Evolutionary conservation across 2,329 filamentous ascomycete genomes (phyloP), one percentile per base, ranked within the genome.

Genomic region (Neocatenulostroma microsporum): DNA sequence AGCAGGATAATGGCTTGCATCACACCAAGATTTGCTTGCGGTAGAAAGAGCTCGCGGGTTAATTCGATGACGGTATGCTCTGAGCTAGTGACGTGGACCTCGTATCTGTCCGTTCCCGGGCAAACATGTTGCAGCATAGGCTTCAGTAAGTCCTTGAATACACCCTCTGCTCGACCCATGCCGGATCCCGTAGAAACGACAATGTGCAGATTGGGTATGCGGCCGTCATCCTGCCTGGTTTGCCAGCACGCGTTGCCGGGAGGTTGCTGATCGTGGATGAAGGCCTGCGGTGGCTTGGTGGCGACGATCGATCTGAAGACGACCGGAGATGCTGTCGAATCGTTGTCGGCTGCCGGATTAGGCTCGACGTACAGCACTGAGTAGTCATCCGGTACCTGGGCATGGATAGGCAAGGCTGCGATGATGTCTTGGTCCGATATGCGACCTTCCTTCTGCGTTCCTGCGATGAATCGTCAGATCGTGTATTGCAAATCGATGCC

Each of bases 1-100:
- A 95, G 69, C 10, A 96, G 71, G 20, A 95, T 62, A 18, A 95
- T 69, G 0, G 79, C 78, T 53, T 80, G 74, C 10, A 56, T 48
- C 4, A 62, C 46, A 1, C 67, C 67, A 34, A 61, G 37, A 39
- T 67, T 68, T 11, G 76, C 76, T 24, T 56, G 54, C 2, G 66
- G 62, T 10, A 74, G 60, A 43, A 80, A 63, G 15, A 59, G 51
- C 25, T 55, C 48, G 34, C 52, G 63, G 0, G 81, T 74, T 36
- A 93, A 75, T 1, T 82, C 66, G 5, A 68, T 66, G 26, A 95
- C 72, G 10, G 74, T 83, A 2, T 75, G 62, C 1, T 72, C 64
- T 20, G 74, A 80, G 17, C 72, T 60, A 1, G 87, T 94, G 32
- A 73, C 58, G 35, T 83, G 68, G 3, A 82, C 59, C 5, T 36